Conservation (phyloP, 495 filamentous ascomycete genomes). For the Arthonia radiata region DNA sequence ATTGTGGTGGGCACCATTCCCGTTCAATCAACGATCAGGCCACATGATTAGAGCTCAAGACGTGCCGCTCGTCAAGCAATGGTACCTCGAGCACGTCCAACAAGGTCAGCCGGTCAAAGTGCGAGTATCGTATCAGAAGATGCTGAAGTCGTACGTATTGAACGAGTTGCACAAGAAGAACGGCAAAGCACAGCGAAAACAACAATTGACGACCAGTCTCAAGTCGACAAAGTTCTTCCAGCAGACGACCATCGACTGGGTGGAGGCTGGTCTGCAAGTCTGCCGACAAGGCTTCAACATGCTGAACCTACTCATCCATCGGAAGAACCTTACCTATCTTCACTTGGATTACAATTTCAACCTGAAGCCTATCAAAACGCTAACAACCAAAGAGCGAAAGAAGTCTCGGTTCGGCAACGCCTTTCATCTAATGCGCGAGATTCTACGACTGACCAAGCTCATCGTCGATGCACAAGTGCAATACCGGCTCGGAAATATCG, state of each 20-base stretch:
- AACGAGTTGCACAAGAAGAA: constrained; percentile 90
- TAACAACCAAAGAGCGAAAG: constrained; percentile 98
- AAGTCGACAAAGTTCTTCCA: constrained; percentile 99
- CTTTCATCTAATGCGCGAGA: constrained; percentile 98
- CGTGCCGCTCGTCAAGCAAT: constrained; percentile 92
- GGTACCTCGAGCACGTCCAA: constrained; percentile 91
- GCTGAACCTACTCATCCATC: constrained; percentile 91
- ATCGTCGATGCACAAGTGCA: constrained; percentile 98
- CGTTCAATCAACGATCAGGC: constrained; percentile 92
- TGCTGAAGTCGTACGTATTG: constrained; percentile 87
- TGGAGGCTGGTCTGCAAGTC: constrained; percentile 94
- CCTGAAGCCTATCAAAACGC: constrained; percentile 91
- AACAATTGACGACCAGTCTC: constrained; percentile 67
- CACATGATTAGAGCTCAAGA: constrained; percentile 92
- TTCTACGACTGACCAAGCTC: constrained; percentile 88
- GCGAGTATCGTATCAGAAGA: constrained; percentile 96
- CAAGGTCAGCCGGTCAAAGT: constrained; percentile 90
- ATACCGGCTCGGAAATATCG: constrained; percentile 93
- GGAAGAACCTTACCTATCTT: constrained; percentile 96
- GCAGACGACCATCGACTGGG: constrained; percentile 97
- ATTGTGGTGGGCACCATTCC: constrained; percentile 95
- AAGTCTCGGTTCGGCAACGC: constrained; percentile 99
- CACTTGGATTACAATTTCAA: constrained; percentile 99
- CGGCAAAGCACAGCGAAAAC: constrained; percentile 85
- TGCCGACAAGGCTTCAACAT: constrained; percentile 98